A percentile compares a stretch with the other conserved stretches of the same genome.
phyloP scores from a whole-genome alignment of 2,329 filamentous ascomycete genomes.

The Aspergillus uvarum region DNA sequence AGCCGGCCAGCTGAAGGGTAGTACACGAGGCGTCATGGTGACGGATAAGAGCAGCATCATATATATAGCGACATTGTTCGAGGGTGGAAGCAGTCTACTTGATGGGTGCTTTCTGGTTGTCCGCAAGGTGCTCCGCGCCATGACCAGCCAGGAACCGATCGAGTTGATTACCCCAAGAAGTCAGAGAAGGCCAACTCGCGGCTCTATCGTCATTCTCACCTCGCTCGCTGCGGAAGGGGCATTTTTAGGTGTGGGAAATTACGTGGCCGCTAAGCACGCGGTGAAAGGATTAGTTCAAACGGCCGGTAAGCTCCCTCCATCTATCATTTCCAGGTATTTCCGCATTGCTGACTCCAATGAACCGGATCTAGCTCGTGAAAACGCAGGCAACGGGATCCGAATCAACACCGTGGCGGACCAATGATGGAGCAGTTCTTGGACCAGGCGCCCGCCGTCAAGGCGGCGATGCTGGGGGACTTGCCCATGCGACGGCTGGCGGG shows the following conservation, averaged over 20 bases:
- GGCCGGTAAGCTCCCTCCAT: too few species aligned
- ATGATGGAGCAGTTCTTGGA: slow-evolving; percentile 25
- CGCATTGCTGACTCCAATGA: too few species aligned
- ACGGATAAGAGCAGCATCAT: neutral
- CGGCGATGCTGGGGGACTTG: neutral
- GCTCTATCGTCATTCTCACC: too few species aligned
- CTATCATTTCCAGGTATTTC: too few species aligned
- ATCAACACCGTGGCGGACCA: slow-evolving; percentile 36
- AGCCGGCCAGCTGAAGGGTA: neutral
- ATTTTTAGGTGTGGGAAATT: too few species aligned
- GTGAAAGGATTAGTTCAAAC: too few species aligned
- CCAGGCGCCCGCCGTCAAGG: neutral
- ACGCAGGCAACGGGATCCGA: slow-evolving; percentile 27
- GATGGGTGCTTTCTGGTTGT: neutral
- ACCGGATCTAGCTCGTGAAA: slow-evolving; percentile 23
- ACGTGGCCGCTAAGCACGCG: too few species aligned
- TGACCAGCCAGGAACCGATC: too few species aligned
- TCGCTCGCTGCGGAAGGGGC: too few species aligned
- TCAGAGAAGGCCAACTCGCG: too few species aligned
- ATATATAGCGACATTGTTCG: neutral
- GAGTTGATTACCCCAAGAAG: too few species aligned
- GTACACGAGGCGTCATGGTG: neutral
- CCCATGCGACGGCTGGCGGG: slow-evolving; percentile 26
- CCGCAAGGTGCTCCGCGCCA: too few species aligned
- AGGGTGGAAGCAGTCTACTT: neutral